Base-by-base conservation (phyloP, 331 rosid genomes). In the Telfairia occidentalis region DNA sequence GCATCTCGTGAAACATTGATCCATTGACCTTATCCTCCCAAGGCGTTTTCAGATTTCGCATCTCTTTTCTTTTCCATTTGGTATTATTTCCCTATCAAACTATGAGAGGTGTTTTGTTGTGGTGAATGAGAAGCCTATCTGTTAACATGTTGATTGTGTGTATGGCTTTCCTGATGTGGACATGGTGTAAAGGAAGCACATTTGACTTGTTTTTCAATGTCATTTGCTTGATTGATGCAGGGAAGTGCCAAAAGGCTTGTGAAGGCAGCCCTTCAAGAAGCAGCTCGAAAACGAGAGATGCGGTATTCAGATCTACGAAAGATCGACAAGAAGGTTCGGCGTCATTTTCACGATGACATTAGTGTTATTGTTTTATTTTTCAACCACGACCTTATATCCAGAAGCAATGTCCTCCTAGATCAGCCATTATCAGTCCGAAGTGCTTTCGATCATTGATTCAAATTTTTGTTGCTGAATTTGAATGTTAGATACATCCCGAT, bases 231-330 rank as follows among this genome's bases (percentile, higher is more conserved):
- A 71, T 49, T 24, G 24, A 71, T 82, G 86, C 91, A 92, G 98
- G 96, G 98, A 81, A 92, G 90, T 78, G 98, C 98, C 40, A 90
- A 89, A 82, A 86, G 86, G 83, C 98, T 92, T 23, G 78, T 92
- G 9, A 90, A 92, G 91, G 93, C 96, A 30, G 97, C 97, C 58
- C 91, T 91, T 32, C 96, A 89, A 29, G 97, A 90, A 83, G 94
- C 94, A 21, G 96, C 96, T 7, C 84, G 90, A 59, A 90, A 90
- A 76, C 86, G 96, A 73, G 96, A 90, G 78, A 89, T 88, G 96
- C 80, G 97, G 54, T 91, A 86, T 66, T 86, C 95, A 26, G 97
- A 91, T 79, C 97, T 89, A 43, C 80, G 84, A 13, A 86, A 86
- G 78, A 89, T 91, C 54, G 95, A 87, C 82, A 91, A 84, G 90